Evolutionary conservation across 345 rosid species (phyloP).

Genomic region (Dimocarpus longan): DNA sequence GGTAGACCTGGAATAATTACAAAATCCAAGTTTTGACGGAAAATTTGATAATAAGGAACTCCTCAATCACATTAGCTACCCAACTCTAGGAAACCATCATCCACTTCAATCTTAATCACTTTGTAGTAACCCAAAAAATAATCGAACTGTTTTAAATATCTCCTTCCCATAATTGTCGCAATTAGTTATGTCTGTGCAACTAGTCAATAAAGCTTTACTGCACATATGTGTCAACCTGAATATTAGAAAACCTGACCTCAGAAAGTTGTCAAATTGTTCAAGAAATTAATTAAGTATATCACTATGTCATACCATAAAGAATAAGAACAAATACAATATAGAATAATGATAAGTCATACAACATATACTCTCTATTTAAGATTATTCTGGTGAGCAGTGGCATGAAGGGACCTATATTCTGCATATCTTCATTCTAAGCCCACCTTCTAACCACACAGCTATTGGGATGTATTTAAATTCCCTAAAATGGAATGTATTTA

Average conservation of each 20-base stretch:
- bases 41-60: neutral
- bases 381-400: neutral
- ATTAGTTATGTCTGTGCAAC: neutral
- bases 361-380: neutral
- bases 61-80: slow-evolving; percentile 1
- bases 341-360: neutral
- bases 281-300: neutral
- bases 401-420: neutral
- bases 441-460: too few species aligned
- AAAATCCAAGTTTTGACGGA: neutral
- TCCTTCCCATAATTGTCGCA: neutral
- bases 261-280: neutral
- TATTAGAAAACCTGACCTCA: neutral
- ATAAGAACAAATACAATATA: neutral
- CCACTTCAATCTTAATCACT: slow-evolving; percentile 6
- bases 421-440: too few species aligned
- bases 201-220: neutral
- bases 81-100: neutral
- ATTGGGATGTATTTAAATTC: too few species aligned
- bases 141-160: neutral
- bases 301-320: neutral
- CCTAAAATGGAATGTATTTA: too few species aligned
- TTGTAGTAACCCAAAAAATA: neutral
- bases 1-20: slow-evolving; percentile 1
- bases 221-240: neutral